These are phyloP conservation scores for Penicillium sp. DNA, from an alignment of 2,329 filamentous ascomycete genomes.

Conservation along the genomic window DNA sequence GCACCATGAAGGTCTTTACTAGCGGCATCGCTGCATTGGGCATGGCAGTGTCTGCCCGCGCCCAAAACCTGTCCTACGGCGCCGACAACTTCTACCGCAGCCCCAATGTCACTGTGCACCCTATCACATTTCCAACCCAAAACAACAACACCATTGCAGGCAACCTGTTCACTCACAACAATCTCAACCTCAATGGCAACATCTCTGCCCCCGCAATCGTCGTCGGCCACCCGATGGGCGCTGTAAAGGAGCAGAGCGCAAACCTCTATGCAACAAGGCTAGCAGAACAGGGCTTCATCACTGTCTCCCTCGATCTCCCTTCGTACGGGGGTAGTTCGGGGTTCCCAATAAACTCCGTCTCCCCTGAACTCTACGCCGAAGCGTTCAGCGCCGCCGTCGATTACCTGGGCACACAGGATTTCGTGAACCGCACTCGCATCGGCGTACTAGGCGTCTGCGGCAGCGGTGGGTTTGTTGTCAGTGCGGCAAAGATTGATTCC, in stretches of 20 bases:
- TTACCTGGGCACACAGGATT: conserved; percentile 28
- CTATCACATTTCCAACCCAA: conserved; percentile 26
- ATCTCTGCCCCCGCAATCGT: conserved; percentile 25
- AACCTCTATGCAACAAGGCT: conserved; percentile 31
- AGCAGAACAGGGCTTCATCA: conserved; percentile 32
- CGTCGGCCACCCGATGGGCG: conserved; percentile 33
- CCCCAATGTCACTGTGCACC: conserved; percentile 23
- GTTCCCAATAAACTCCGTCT: conserved; percentile 30
- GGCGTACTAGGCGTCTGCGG: conserved; percentile 35
- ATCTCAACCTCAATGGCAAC: not conserved
- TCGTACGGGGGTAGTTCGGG: conserved; percentile 33
- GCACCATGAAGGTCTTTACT: not conserved
- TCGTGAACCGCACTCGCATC: conserved; percentile 32
- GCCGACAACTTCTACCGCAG: conserved; percentile 34
- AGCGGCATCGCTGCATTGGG: not conserved
- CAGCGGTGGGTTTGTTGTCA: conserved; percentile 34
- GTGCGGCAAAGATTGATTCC: conserved; percentile 40
- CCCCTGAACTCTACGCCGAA: conserved; percentile 29
- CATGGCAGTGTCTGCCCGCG: conserved; percentile 14
- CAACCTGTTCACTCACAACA: conserved; percentile 26
- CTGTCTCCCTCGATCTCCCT: conserved; percentile 28
- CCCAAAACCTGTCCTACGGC: conserved; percentile 31
- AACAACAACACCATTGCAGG: conserved; percentile 25
- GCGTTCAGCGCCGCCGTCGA: conserved; percentile 34
- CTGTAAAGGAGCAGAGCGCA: conserved; percentile 34